Evolutionary conservation across 495 filamentous ascomycete species (phyloP).

Genomic region (Immersiella caudata): DNA sequence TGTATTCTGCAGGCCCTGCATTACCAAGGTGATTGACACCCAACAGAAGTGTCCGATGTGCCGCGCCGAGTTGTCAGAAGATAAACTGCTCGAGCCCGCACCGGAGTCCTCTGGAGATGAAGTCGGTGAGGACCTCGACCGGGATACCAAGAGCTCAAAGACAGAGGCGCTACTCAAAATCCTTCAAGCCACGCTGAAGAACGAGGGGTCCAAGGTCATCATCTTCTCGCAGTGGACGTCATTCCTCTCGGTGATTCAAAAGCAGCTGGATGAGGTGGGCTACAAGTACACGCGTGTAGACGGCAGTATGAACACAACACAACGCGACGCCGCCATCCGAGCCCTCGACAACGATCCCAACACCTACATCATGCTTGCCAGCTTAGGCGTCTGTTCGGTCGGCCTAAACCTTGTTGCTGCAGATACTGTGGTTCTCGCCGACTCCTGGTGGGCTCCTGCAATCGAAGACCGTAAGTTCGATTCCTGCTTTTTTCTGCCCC

Average conservation of each 20-base stretch:
- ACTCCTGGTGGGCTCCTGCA: slow-evolving; percentile 92
- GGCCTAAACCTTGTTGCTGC: slow-evolving; percentile 89
- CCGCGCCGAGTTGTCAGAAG: slow-evolving; percentile 68
- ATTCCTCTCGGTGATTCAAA: slow-evolving; percentile 79
- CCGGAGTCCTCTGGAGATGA: slow-evolving; percentile 51
- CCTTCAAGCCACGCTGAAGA: slow-evolving; percentile 68
- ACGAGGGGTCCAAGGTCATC: slow-evolving; percentile 75
- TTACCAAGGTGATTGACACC: slow-evolving; percentile 74
- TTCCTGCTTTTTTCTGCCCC: too few species aligned
- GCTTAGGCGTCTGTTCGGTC: slow-evolving; percentile 79
- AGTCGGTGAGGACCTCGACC: slow-evolving; percentile 55
- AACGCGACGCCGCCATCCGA: slow-evolving; percentile 71
- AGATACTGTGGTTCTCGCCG: slow-evolving; percentile 81
- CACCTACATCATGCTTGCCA: slow-evolving; percentile 80
- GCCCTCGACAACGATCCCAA: slow-evolving; percentile 67
- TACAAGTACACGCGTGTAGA: slow-evolving; percentile 78
- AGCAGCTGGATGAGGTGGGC: slow-evolving; percentile 62
- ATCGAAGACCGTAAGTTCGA: slow-evolving; percentile 96
- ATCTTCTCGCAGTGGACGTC: slow-evolving; percentile 95
- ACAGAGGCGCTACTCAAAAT: slow-evolving; percentile 82
- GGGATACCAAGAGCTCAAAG: slow-evolving; percentile 74
- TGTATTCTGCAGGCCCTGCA: slow-evolving; percentile 74
- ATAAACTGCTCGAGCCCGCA: slow-evolving; percentile 65
- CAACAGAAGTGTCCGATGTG: slow-evolving; percentile 90
- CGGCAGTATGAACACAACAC: slow-evolving; percentile 70